Conservation (phyloP, 2,329 filamentous ascomycete genomes). For the Fusarium brachygibbosum region DNA sequence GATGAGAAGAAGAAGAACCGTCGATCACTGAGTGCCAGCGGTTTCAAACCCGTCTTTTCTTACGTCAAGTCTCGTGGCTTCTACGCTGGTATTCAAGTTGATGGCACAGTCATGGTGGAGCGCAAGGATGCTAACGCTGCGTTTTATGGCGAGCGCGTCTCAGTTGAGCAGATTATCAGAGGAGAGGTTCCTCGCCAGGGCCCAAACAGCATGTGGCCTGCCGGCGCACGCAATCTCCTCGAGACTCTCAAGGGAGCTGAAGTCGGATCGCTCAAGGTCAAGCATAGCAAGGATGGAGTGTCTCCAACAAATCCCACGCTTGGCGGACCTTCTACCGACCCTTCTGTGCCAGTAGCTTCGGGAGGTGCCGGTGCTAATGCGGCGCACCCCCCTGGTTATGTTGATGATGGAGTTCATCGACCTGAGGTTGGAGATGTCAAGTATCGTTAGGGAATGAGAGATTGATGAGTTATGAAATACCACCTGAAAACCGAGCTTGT, state of each 20-base stretch:
- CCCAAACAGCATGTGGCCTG: constrained; percentile 51
- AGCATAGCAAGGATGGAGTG: constrained; percentile 32
- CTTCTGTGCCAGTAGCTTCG: constrained; percentile 23
- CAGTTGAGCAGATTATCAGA: constrained; percentile 63
- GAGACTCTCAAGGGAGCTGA: constrained; percentile 53
- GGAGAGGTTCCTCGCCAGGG: constrained; percentile 53
- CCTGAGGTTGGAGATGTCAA: constrained; percentile 47
- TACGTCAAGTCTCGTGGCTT: constrained; percentile 92
- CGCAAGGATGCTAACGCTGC: constrained; percentile 88
- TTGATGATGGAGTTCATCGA: constrained; percentile 43
- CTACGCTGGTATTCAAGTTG: constrained; percentile 87
- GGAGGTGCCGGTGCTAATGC: constrained; percentile 13
- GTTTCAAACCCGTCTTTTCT: constrained; percentile 62
- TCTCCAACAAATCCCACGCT: constrained; percentile 21
- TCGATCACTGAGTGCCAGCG: constrained; percentile 50
- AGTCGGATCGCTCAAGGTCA: constrained; percentile 46
- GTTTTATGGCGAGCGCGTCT: constrained; percentile 78
- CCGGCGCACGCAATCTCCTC: constrained; percentile 50
- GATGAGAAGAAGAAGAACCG: constrained; percentile 49
- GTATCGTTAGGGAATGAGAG: constrained; percentile 32
- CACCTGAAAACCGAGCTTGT: constrained; percentile 12
- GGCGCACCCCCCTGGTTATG: constrained; percentile 43
- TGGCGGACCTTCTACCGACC: constrained; percentile 21
- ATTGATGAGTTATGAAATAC: constrained; percentile 36
- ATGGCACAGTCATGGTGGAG: constrained; percentile 89